phyloP scores from a whole-genome alignment of 1,284 basidiomycete genomes.

The Trichosporon sp. region DNA sequence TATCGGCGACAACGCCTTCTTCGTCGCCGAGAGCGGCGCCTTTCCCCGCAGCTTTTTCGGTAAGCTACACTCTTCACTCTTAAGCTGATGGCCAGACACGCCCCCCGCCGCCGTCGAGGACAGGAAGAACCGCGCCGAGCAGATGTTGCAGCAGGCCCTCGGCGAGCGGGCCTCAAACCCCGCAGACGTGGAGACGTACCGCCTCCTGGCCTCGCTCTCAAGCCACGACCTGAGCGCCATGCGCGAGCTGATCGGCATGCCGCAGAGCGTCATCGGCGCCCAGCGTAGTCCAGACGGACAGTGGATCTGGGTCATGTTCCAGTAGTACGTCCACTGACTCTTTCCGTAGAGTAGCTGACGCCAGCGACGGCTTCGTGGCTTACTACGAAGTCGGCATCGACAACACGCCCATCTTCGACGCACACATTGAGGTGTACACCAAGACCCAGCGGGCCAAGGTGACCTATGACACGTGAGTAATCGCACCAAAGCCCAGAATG shows the following conservation, averaged over 20 bases:
- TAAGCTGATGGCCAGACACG: conserved; percentile 49
- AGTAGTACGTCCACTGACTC: conserved; percentile 22
- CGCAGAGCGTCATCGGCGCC: conserved; percentile 45
- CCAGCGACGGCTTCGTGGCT: conserved; percentile 42
- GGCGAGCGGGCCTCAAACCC: conserved; percentile 32
- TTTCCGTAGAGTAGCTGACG: conserved; percentile 8
- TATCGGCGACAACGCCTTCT: conserved; percentile 57
- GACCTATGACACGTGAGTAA: conserved; percentile 54
- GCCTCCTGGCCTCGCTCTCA: conserved; percentile 51
- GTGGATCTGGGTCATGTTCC: conserved; percentile 28
- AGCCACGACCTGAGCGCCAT: conserved; percentile 57
- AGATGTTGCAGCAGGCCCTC: conserved; percentile 41
- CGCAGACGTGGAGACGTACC: conserved; percentile 45
- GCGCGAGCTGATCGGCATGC: conserved; percentile 57
- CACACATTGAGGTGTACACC: conserved; percentile 57
- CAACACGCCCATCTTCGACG: conserved; percentile 57
- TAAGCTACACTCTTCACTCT: neutral
- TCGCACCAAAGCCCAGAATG: neutral
- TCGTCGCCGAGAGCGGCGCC: conserved; percentile 35
- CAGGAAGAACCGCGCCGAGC: conserved; percentile 21
- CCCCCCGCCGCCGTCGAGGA: conserved; percentile 37
- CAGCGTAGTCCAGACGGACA: conserved; percentile 30
- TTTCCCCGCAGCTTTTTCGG: conserved; percentile 27
- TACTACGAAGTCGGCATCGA: conserved; percentile 56
- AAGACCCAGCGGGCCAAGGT: conserved; percentile 56